phyloP scores from a whole-genome alignment of 2,329 filamentous ascomycete genomes.

The Beauveria pseudobassiana region DNA sequence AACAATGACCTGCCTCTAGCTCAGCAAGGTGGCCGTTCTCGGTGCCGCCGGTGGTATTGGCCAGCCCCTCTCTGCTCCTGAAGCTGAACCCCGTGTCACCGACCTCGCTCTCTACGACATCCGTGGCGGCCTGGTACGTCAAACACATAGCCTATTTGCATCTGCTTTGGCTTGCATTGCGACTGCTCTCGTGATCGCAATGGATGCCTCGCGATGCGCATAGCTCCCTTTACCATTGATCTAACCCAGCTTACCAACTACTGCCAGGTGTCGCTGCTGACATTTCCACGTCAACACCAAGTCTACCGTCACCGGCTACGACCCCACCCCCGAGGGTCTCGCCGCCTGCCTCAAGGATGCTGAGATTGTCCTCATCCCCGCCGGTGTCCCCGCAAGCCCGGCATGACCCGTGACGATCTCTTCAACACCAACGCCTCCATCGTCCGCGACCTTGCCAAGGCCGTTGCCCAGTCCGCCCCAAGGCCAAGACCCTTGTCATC shows the following conservation, averaged over 20 bases:
- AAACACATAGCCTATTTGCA: slow-evolving; percentile 9
- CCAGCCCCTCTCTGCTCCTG: slow-evolving; percentile 88
- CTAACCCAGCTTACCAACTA: slow-evolving; percentile 13
- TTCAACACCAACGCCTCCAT: slow-evolving; percentile 99
- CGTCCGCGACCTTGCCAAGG: slow-evolving; percentile 96
- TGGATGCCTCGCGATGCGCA: slow-evolving; percentile 1
- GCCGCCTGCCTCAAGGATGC: slow-evolving; percentile 73
- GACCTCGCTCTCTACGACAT: slow-evolving; percentile 98
- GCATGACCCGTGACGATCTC: slow-evolving; percentile 99
- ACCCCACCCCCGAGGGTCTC: slow-evolving; percentile 68
- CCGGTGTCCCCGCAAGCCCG: slow-evolving; percentile 97
- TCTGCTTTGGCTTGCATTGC: neutral
- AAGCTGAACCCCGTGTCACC: slow-evolving; percentile 94
- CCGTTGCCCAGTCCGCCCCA: slow-evolving; percentile 79
- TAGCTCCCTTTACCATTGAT: neutral
- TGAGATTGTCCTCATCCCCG: slow-evolving; percentile 94
- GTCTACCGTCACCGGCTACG: slow-evolving; percentile 86
- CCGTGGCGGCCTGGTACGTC: slow-evolving; percentile 76
- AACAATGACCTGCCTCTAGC: slow-evolving; percentile 41
- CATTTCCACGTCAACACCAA: slow-evolving; percentile 99
- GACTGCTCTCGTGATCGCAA: neutral
- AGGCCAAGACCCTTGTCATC: slow-evolving; percentile 96
- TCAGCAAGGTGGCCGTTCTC: slow-evolving; percentile 95
- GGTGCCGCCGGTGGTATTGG: slow-evolving; percentile 97
- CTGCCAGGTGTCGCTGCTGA: slow-evolving; percentile 87